Evolutionary conservation across 805 yeast genomes (phyloP).

Genomic region (Kazachstania africana): DNA sequence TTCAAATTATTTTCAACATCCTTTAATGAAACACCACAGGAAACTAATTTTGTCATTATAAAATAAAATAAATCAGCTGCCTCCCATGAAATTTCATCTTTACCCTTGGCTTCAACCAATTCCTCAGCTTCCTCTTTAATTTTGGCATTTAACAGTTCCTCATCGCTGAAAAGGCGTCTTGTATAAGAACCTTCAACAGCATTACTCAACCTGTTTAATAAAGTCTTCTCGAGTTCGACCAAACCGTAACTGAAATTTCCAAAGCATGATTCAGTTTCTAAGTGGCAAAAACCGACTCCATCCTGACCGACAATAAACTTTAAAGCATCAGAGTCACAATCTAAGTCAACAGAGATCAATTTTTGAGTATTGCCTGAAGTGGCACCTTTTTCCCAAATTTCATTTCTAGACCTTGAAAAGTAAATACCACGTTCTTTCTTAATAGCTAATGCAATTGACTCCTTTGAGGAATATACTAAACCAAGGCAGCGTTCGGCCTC

Average conservation of each 20-base stretch:
- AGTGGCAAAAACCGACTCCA: conserved; percentile 89
- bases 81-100: conserved; percentile 83
- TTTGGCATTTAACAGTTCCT: conserved; percentile 65
- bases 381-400: conserved; percentile 91
- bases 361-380: conserved; percentile 94
- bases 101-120: conserved; percentile 66
- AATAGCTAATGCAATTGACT: conserved; percentile 73
- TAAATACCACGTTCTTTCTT: conserved; percentile 79
- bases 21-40: conserved; percentile 64
- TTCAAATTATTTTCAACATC: conserved; percentile 83
- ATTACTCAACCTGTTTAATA: conserved; percentile 41
- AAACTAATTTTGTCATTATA: conserved; percentile 59
- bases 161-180: conserved; percentile 72
- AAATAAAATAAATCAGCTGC: conserved; percentile 86
- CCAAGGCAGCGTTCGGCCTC: conserved; percentile 65
- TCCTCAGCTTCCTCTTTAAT: conserved; percentile 95
- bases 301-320: conserved; percentile 76
- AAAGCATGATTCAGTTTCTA: conserved; percentile 70
- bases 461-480: conserved; percentile 77
- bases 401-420: conserved; percentile 78
- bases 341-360: conserved; percentile 53
- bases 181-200: conserved; percentile 97
- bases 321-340: conserved; percentile 88
- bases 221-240: conserved; percentile 47
- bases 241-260: conserved; percentile 55